phyloP scores from a whole-genome alignment of 257 asterid genomes.

The Cordia subcordata region DNA sequence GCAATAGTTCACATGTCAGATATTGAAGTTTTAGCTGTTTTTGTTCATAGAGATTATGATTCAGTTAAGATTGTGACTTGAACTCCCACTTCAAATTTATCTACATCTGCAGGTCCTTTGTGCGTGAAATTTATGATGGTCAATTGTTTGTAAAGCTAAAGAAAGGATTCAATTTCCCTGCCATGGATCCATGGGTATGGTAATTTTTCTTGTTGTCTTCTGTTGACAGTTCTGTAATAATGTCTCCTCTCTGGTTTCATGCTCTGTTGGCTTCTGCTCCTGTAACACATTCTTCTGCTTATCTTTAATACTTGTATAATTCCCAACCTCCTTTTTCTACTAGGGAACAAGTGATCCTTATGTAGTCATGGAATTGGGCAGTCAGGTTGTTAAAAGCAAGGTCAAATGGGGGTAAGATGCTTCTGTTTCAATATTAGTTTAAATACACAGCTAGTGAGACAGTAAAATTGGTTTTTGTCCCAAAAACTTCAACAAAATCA shows the following conservation, averaged over 20 bases:
- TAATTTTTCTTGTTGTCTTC: not conserved
- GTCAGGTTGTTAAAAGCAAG: slow-evolving; percentile 80
- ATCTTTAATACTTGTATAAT: not conserved
- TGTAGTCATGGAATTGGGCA: slow-evolving; percentile 70
- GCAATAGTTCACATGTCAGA: too few relatives aligned
- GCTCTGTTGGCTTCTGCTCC: not conserved
- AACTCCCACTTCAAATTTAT: slow-evolving; percentile 5
- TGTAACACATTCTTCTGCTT: not conserved
- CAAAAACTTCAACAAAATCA: not conserved
- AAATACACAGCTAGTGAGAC: not conserved
- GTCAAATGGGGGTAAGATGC: slow-evolving; percentile 94
- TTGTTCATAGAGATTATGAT: not conserved
- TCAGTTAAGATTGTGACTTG: not conserved
- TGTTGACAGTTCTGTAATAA: not conserved
- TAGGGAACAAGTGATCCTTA: slow-evolving; percentile 99
- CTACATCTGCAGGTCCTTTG: slow-evolving; percentile 58
- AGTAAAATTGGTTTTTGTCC: not conserved
- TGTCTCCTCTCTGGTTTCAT: not conserved
- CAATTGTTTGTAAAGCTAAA: slow-evolving; percentile 81
- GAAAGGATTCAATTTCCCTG: slow-evolving; percentile 76
- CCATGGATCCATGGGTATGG: slow-evolving; percentile 99
- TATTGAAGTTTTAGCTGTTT: too few relatives aligned
- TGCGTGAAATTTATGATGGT: slow-evolving; percentile 90
- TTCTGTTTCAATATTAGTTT: slow-evolving; percentile 1
- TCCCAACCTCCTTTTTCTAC: slow-evolving; percentile 15